phyloP scores from a whole-genome alignment of 352 stramenopile genomes.

The Globisporangium splendens region DNA sequence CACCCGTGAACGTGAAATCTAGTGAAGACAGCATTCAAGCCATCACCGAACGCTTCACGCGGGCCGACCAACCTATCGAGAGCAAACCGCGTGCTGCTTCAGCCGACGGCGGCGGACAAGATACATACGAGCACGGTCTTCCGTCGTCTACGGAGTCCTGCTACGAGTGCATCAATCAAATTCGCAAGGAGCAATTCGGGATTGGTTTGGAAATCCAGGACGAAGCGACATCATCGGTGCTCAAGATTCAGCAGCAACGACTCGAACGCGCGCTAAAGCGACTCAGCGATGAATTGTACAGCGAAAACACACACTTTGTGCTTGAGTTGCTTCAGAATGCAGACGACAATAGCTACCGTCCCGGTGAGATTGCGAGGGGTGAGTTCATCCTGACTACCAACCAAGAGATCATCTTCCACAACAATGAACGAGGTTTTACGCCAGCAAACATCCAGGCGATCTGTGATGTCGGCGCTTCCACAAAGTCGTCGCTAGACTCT shows the following conservation, averaged over 20 bases:
- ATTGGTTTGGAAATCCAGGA: constrained; percentile 68
- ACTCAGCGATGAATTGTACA: constrained; percentile 84
- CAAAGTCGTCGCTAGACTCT: constrained; percentile 39
- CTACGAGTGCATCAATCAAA: constrained; percentile 47
- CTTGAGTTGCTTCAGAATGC: constrained; percentile 88
- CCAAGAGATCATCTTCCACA: constrained; percentile 70
- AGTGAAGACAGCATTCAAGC: background rate
- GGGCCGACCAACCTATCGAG: constrained; percentile 1
- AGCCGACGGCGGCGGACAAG: background rate
- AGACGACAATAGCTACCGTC: constrained; percentile 75
- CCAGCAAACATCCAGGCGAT: constrained; percentile 74
- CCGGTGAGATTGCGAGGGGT: constrained; percentile 35
- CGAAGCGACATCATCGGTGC: constrained; percentile 44
- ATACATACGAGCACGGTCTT: background rate
- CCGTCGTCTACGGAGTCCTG: constrained; percentile 22
- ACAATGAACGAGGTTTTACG: constrained; percentile 85
- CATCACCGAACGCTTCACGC: constrained; percentile 12
- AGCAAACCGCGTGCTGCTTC: background rate
- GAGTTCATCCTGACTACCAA: constrained; percentile 54
- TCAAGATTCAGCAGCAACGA: constrained; percentile 73
- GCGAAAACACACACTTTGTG: constrained; percentile 86
- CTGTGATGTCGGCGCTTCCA: constrained; percentile 85
- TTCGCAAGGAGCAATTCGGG: constrained; percentile 76
- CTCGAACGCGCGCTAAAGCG: constrained; percentile 82
- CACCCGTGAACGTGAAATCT: background rate